A percentile compares a stretch with the other conserved stretches of the same genome.
These are phyloP conservation scores for Fragaria vesca DNA, from an alignment of 306 rosid species.

Conservation along the genomic window DNA sequence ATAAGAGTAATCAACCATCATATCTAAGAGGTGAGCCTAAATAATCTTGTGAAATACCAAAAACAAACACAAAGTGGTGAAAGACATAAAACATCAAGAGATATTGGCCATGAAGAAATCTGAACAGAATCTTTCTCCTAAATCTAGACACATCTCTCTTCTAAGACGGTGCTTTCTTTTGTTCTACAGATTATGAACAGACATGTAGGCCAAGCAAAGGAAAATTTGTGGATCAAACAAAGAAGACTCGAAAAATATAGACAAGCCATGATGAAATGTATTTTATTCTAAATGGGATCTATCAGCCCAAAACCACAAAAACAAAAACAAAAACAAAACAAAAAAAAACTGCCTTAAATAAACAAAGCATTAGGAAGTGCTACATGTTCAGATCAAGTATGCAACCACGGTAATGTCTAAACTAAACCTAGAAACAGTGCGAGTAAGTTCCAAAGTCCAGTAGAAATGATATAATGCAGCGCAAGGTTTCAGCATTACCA, in stretches of 20 bases:
- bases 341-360: background rate
- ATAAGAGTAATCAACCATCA: background rate
- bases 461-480: background rate
- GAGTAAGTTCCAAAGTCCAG: background rate
- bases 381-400: background rate
- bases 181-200: background rate
- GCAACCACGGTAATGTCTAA: background rate
- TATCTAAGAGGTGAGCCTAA: background rate
- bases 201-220: background rate
- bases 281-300: background rate
- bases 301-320: background rate
- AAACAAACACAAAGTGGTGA: background rate
- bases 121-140: background rate
- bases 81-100: background rate
- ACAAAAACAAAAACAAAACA: background rate
- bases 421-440: background rate
- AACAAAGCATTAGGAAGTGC: background rate
- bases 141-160: background rate
- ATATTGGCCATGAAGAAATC: background rate
- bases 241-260: background rate
- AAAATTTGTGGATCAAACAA: background rate
- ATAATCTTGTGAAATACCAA: background rate
- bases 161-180: background rate
- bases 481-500: background rate
- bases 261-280: too few species aligned